These are phyloP conservation scores for Lathyrus sativus DNA, from an alignment of 306 rosid species.

Conservation along the genomic window DNA sequence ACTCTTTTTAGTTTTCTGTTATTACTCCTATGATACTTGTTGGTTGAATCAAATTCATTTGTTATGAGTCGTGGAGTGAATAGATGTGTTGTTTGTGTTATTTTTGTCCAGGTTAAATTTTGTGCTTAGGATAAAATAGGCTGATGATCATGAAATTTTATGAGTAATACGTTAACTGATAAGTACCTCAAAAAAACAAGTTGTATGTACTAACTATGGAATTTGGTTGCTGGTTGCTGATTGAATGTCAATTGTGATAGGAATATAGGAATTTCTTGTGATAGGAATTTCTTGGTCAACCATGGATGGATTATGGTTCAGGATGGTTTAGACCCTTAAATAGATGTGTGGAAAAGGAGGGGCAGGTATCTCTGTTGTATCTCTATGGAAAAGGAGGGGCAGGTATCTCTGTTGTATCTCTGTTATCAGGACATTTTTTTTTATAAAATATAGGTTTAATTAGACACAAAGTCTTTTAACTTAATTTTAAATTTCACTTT, in stretches of 20 bases:
- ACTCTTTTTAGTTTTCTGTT: not conserved
- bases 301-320: not conserved
- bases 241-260: not conserved
- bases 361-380: too few relatives aligned
- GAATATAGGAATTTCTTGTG: too few relatives aligned
- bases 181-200: too few relatives aligned
- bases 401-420: too few relatives aligned
- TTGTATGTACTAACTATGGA: not conserved
- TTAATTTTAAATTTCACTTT: too few relatives aligned
- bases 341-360: not conserved
- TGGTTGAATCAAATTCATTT: not conserved
- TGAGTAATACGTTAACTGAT: not conserved
- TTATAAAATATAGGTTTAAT: too few relatives aligned
- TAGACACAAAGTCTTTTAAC: too few relatives aligned
- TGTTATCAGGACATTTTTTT: too few relatives aligned
- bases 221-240: not conserved
- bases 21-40: not conserved
- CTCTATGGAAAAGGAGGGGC: too few relatives aligned
- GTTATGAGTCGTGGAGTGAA: not conserved
- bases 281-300: not conserved
- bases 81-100: not conserved
- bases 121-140: not conserved
- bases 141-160: not conserved
- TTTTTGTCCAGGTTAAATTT: not conserved
- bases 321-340: not conserved